Percentiles rank a stretch among this genome's conserved stretches.
Conservation (phyloP, 225 moss, liverwort and hornwort genomes). For the Marchantia paleacea region DNA sequence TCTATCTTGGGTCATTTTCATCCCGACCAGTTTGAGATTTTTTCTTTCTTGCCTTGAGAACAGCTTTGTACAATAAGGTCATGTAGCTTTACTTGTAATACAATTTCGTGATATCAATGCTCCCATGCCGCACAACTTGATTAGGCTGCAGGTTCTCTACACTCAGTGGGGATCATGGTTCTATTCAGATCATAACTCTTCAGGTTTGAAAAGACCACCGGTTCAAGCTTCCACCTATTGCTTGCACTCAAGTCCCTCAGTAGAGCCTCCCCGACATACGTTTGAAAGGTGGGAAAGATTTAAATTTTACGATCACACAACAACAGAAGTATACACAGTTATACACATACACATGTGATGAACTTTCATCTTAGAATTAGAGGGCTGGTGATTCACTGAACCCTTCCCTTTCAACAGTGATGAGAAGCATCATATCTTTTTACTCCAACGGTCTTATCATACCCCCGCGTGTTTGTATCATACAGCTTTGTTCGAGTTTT, state of each 20-base stretch:
- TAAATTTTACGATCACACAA: not conserved
- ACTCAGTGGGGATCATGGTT: not conserved
- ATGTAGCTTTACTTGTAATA: conserved; percentile 3
- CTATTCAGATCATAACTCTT: not conserved
- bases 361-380: not conserved
- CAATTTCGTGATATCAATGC: not conserved
- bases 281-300: not conserved
- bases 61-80: not conserved
- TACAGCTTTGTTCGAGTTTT: not conserved
- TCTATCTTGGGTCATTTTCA: not conserved
- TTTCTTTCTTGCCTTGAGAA: not conserved
- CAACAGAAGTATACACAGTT: too few relatives aligned
- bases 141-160: not conserved
- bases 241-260: not conserved
- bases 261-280: not conserved
- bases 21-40: not conserved
- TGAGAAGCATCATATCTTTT: not conserved
- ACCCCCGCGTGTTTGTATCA: not conserved
- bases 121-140: not conserved
- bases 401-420: not conserved
- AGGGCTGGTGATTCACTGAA: not conserved
- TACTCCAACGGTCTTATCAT: not conserved
- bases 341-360: not conserved
- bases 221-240: not conserved
- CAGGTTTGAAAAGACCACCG: not conserved